Evolutionary conservation across 2,329 filamentous ascomycete species (phyloP).

Genomic region (Pleurostoma richardsiae): DNA sequence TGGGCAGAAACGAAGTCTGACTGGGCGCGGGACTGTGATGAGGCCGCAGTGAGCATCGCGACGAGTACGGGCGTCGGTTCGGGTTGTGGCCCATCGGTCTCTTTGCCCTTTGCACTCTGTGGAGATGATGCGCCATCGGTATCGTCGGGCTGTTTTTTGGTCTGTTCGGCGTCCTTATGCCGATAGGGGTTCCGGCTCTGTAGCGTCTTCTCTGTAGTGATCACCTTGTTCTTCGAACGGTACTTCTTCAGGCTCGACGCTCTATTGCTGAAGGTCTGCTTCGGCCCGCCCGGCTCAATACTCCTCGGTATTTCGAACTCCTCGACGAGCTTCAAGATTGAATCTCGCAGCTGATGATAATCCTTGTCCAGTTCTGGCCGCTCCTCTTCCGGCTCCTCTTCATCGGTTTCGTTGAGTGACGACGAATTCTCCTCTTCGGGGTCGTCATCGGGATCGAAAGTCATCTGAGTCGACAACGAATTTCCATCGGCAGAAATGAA

Average conservation of each 20-base stretch:
- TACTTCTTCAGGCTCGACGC: slow-evolving; percentile 57
- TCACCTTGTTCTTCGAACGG: slow-evolving; percentile 53
- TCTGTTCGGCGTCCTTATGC: slow-evolving; percentile 6
- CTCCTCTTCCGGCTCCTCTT: slow-evolving; percentile 51
- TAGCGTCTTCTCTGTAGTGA: slow-evolving; percentile 44
- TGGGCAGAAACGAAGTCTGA: slow-evolving; percentile 82
- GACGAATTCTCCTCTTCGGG: slow-evolving; percentile 56
- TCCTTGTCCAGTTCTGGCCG: slow-evolving; percentile 67
- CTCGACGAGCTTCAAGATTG: slow-evolving; percentile 73
- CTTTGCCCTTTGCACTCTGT: slow-evolving; percentile 19
- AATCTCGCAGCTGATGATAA: slow-evolving; percentile 75
- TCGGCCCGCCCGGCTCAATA: slow-evolving; percentile 52
- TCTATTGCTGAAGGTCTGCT: slow-evolving; percentile 63
- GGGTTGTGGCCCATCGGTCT: slow-evolving; percentile 30
- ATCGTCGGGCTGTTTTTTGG: neutral
- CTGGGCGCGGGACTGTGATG: slow-evolving; percentile 69
- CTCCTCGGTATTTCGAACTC: slow-evolving; percentile 76
- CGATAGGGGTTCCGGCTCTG: slow-evolving; percentile 57
- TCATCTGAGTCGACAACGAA: slow-evolving; percentile 65
- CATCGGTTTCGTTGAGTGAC: slow-evolving; percentile 52
- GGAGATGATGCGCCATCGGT: slow-evolving; percentile 14
- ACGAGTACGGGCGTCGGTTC: slow-evolving; percentile 51
- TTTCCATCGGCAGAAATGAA: slow-evolving; percentile 73
- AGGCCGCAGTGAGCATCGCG: slow-evolving; percentile 71
- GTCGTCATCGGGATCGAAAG: slow-evolving; percentile 63